Conservation (phyloP, 1,284 basidiomycete genomes). For the Ceraceosorus guamensis region DNA sequence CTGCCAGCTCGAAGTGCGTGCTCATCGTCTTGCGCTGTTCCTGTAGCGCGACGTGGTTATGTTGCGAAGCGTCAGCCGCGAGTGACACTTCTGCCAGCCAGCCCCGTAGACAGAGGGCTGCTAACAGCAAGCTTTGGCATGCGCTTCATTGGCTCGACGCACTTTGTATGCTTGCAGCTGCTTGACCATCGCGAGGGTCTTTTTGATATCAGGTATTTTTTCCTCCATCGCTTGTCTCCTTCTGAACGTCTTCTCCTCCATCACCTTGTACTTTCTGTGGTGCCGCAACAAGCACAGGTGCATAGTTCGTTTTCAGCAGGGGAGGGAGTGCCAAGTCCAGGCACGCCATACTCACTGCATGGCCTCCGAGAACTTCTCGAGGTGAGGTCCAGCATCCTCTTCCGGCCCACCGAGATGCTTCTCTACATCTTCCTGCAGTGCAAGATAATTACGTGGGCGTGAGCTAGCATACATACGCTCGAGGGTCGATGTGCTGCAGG, state of each 20-base stretch:
- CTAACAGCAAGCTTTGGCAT: too few species aligned
- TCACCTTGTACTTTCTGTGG: conserved; percentile 89
- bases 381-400: conserved; percentile 67
- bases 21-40: conserved; percentile 58
- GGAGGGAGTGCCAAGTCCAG: neutral
- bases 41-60: conserved; percentile 10
- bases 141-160: conserved; percentile 36
- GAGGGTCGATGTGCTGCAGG: conserved; percentile 45
- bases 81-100: too few species aligned
- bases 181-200: conserved; percentile 83
- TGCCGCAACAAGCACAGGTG: too few species aligned
- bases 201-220: conserved; percentile 93
- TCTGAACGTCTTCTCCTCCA: conserved; percentile 81
- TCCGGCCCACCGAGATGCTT: conserved; percentile 75
- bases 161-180: conserved; percentile 60
- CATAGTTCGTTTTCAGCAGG: neutral
- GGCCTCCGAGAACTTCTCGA: conserved; percentile 83
- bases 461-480: neutral
- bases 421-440: conserved; percentile 76
- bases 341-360: conserved; percentile 60
- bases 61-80: too few species aligned
- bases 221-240: conserved; percentile 72
- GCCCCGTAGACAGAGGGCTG: too few species aligned
- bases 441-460: neutral
- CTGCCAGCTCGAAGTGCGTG: conserved; percentile 90